phyloP scores from a whole-genome alignment of 306 rosid species.

The Gastrolobium villosum region DNA sequence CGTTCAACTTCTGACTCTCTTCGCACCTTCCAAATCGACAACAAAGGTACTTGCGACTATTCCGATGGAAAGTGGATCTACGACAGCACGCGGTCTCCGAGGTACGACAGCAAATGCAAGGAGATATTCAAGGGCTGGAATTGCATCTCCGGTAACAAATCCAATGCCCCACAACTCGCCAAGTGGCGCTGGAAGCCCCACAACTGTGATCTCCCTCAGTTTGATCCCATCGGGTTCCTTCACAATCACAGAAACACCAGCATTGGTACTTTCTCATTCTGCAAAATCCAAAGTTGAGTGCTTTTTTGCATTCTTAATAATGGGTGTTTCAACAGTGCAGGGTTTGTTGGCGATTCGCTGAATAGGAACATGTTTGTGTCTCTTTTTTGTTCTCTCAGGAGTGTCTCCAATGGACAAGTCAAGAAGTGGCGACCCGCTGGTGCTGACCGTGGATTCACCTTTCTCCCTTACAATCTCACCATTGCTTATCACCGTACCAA shows the following conservation, averaged over 20 bases:
- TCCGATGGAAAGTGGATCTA: constrained; percentile 74
- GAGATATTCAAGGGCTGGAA: constrained; percentile 99
- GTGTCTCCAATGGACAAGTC: constrained; percentile 66
- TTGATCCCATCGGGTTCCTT: constrained; percentile 71
- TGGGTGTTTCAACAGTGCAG: constrained; percentile 78
- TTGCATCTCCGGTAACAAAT: constrained; percentile 74
- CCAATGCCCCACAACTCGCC: constrained; percentile 67
- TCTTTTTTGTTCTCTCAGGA: constrained; percentile 79
- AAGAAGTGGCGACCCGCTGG: constrained; percentile 95
- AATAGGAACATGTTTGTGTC: constrained; percentile 97
- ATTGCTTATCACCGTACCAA: constrained; percentile 96
- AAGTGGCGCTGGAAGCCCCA: constrained; percentile 87
- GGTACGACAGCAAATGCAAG: constrained; percentile 78
- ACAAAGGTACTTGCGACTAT: constrained; percentile 61
- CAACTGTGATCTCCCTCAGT: constrained; percentile 69
- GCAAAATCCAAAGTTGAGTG: neutral
- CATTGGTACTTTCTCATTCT: constrained; percentile 65
- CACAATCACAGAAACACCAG: constrained; percentile 56
- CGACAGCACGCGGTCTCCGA: constrained; percentile 43
- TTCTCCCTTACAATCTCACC: constrained; percentile 81
- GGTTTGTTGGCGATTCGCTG: constrained; percentile 94
- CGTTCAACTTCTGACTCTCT: constrained; percentile 46
- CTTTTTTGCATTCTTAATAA: constrained; percentile 43
- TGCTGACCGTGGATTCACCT: constrained; percentile 95
- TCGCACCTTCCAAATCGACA: constrained; percentile 50